Evolutionary conservation across 306 rosid genomes (phyloP), one percentile per base, ranked within the genome.

Genomic region (Acacia confusa): DNA sequence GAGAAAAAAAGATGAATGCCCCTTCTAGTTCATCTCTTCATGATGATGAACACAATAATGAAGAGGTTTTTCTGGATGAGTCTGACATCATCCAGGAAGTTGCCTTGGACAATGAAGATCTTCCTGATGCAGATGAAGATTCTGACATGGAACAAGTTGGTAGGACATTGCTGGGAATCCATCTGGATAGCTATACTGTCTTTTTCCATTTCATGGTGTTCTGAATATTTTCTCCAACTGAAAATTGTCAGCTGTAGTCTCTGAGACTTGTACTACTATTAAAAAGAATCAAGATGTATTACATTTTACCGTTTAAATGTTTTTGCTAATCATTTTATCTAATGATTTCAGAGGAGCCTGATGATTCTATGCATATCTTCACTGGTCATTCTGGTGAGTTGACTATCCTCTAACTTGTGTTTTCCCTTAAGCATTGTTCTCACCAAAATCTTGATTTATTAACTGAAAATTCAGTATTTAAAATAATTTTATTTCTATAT

Each of bases 321-420:
- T 55, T 55, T 66, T 70, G 52, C 17, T 77, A 15, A 28, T 58
- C 34, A 61, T 85, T 16, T 38, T 72, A 27, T 85, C 70, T 70
- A 30, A 32, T 63, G 43, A 27, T 84, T 90, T 67, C 92, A 90
- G 99, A 91, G 71, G 97, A 87, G 77, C 77, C 53, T 11, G 95
- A 92, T 84, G 94, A 93, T 84, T 89, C 95, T 19, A 50, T 86
- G 48, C 98, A 95, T 81, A 87, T 67, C 41, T 95, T 93, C 84
- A 92, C 96, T 6, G 97, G 96, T 34, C 99, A 95, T 80, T 85
- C 74, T 0, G 98, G 99, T 95, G 82, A 84, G 72, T 11, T 47
- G 80, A 68, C 71, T 53, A 50, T 36, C 13, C 57, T 43, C 7
- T 34, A 80, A 28, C 66, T 36, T 60, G 32, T 60, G 72, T 70